Evolutionary conservation across 495 filamentous ascomycete genomes (phyloP).

Genomic region (Tuber aestivum): DNA sequence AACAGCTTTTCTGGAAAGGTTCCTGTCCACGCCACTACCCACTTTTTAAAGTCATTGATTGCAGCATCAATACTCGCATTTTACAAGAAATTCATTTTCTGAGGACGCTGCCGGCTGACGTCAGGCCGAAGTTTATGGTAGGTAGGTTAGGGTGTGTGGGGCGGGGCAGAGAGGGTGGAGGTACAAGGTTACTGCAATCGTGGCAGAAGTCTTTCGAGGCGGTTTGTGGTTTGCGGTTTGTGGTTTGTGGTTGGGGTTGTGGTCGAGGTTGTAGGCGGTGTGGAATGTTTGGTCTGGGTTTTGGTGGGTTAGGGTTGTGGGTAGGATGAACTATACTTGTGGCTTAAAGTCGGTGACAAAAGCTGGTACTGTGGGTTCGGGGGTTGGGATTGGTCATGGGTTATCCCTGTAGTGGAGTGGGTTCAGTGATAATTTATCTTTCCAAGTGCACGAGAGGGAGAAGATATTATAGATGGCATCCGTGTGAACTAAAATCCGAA

Average conservation of each 20-base stretch:
- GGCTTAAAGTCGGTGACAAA: not conserved
- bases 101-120: slow-evolving; percentile 31
- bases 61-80: slow-evolving; percentile 42
- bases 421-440: not conserved
- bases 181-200: slow-evolving; percentile 42
- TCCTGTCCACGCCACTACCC: slow-evolving; percentile 38
- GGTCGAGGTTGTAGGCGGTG: slow-evolving; percentile 1
- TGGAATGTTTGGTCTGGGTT: not conserved
- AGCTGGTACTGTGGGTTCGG: no score
- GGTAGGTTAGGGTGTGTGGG: no score
- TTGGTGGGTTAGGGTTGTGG: no score
- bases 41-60: slow-evolving; percentile 41
- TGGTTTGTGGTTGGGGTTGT: no score
- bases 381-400: no score
- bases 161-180: not conserved
- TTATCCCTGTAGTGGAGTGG: not conserved
- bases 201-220: slow-evolving; percentile 13
- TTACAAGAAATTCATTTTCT: slow-evolving; percentile 37
- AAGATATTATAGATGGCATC: not conserved
- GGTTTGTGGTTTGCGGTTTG: no score
- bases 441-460: not conserved
- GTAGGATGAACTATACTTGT: not conserved
- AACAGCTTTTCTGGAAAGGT: slow-evolving; percentile 35
- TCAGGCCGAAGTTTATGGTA: no score
- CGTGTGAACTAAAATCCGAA: not conserved